These are phyloP conservation scores for Syzygium malaccense DNA, from an alignment of 441 rosid species.

Conservation along the genomic window DNA sequence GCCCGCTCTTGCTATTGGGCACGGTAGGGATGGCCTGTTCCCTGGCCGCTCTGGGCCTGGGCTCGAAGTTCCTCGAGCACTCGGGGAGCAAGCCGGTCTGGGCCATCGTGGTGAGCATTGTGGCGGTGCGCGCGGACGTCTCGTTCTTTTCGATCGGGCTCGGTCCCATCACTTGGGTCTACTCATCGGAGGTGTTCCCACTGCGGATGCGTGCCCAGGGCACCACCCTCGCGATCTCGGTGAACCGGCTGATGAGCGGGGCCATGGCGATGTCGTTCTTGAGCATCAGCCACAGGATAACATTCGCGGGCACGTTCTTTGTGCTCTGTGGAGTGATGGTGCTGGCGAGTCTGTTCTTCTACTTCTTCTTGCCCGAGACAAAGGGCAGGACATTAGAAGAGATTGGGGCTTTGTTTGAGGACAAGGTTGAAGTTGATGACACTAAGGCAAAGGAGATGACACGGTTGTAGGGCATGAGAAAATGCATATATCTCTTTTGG, in stretches of 20 bases:
- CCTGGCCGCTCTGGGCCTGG: conserved; percentile 31
- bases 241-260: conserved; percentile 11
- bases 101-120: conserved; percentile 26
- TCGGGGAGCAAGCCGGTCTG: conserved; percentile 24
- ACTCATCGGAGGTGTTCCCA: conserved; percentile 50
- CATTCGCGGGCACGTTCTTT: conserved; percentile 6
- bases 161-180: conserved; percentile 58
- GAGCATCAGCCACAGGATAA: background rate
- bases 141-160: conserved; percentile 12
- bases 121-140: conserved; percentile 24
- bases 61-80: conserved; percentile 34
- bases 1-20: conserved; percentile 49
- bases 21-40: conserved; percentile 39
- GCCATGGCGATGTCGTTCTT: conserved; percentile 14
- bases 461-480: background rate
- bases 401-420: conserved; percentile 8
- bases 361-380: conserved; percentile 11
- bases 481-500: background rate
- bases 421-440: background rate
- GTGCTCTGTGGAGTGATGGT: conserved; percentile 6
- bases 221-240: conserved; percentile 3
- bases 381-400: conserved; percentile 14
- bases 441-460: background rate
- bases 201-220: conserved; percentile 38
- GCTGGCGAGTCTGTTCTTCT: background rate